phyloP scores from a whole-genome alignment of 2,329 filamentous ascomycete genomes.

The Seiridium unicorne region DNA sequence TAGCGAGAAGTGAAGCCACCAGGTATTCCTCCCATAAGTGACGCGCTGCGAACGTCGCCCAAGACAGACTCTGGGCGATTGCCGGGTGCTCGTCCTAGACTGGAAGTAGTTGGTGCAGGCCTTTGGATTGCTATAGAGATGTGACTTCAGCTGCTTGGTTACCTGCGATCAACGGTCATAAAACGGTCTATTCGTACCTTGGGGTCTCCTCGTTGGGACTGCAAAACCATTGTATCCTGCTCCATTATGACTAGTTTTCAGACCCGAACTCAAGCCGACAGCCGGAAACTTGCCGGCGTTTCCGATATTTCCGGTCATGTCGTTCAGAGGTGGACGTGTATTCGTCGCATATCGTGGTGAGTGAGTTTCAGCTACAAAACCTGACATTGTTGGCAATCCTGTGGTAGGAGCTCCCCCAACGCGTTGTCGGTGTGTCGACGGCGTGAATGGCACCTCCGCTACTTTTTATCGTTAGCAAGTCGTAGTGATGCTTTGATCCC shows the following conservation, averaged over 20 bases:
- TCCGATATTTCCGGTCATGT: conserved; percentile 15
- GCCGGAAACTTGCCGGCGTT: conserved; percentile 16
- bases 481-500: too few species aligned
- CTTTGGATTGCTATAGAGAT: conserved; percentile 7
- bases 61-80: conserved; percentile 3
- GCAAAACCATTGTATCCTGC: conserved; percentile 12
- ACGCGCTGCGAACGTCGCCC: background rate
- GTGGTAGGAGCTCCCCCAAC: conserved; percentile 19
- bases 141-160: background rate
- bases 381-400: conserved; percentile 28
- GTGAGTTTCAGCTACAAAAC: conserved; percentile 26
- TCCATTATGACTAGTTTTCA: conserved; percentile 24
- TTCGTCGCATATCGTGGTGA: conserved; percentile 17
- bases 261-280: conserved; percentile 26
- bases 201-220: conserved; percentile 17
- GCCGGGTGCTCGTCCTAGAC: background rate
- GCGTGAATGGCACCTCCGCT: conserved; percentile 30
- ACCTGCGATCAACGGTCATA: background rate
- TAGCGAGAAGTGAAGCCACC: conserved; percentile 6
- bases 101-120: conserved; percentile 1
- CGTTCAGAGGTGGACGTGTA: conserved; percentile 13
- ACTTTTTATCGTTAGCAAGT: conserved; percentile 6
- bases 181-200: conserved; percentile 15
- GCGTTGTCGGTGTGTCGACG: conserved; percentile 31
- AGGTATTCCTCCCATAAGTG: conserved; percentile 7